Base-by-base conservation (phyloP, 495 filamentous ascomycete genomes). In the Echria macrotheca region DNA sequence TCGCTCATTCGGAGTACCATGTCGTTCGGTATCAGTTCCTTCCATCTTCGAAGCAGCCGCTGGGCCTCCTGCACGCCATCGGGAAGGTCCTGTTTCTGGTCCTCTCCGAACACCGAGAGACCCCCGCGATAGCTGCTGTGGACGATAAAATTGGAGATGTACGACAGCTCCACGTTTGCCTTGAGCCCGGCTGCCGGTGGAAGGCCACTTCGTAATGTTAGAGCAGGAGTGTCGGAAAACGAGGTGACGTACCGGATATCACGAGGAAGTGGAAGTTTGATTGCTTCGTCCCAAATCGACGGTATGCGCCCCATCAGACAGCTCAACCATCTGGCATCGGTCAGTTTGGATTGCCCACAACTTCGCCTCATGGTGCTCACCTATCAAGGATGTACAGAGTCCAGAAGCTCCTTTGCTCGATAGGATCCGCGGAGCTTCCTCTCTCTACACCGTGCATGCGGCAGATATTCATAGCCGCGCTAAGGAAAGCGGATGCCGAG, bases 291-390 rank as follows among this genome's bases (percentile, higher is more conserved):
- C 2, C 49, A 49, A 11, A 68, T 57, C 6, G 57, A 58, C 12
- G 64, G 51, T 10, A 69, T 66, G n/a, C 70, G 63, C 9, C 70
- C 70, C 60, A 69, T 58, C 2, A 74, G 49, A 41, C 69, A 71
- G 50, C 67, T 67, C 46, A 72, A 28, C 61, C 63, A 70, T 14
- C 69, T 71, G 26, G 5, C 29, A 26, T 17, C 31, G 5, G 22
- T 49, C n/a, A 50, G 47, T 11, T n/a, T 22, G 4, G 18, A 14
- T 35, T 21, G 26, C 23, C 24, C 26, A 19, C 45, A 15, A 32
- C 4, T n/a, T n/a, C n/a, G n/a, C 15, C 21, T 19, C 11, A 14
- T 17, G n/a, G 23, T 17, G 14, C 59, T 52, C 50, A 72, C 59
- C 68, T 54, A 37, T 74, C 70, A 11, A 74, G 39, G 17, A 65